Conservation (phyloP, 2,329 filamentous ascomycete species). For the Paramyrothecium roridum region DNA sequence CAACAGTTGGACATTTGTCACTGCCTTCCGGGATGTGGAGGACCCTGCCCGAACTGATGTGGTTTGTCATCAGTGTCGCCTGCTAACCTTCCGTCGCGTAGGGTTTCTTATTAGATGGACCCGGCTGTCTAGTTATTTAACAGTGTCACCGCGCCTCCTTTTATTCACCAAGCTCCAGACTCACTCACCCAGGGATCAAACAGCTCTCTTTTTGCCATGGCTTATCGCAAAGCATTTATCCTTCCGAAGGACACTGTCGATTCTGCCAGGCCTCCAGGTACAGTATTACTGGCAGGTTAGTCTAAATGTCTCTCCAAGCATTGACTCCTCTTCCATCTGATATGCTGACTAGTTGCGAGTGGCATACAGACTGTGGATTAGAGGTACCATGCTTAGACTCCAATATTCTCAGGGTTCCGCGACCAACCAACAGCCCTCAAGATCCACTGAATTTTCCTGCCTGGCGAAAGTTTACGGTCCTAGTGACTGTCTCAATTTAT, state of each 20-base stretch:
- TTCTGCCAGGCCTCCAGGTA: background rate
- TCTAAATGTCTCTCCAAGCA: background rate
- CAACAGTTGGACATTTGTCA: no score
- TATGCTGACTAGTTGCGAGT: background rate
- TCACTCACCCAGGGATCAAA: background rate
- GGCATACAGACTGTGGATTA: background rate
- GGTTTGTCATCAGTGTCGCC: background rate
- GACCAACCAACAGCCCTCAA: constrained; percentile 12
- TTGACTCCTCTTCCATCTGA: background rate
- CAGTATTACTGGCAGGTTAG: background rate
- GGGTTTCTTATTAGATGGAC: no score
- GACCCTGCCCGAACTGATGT: background rate
- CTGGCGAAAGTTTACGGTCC: constrained; percentile 26
- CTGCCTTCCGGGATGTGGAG: background rate
- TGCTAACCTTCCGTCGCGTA: no score
- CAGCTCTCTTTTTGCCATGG: background rate
- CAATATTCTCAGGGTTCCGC: background rate
- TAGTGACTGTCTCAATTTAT: constrained; percentile 24
- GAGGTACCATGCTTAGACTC: background rate
- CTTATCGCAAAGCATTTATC: background rate
- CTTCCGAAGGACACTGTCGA: background rate
- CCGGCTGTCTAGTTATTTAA: background rate
- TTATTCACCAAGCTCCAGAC: background rate
- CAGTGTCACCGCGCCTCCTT: background rate
- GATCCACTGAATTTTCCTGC: constrained; percentile 31